Evolutionary conservation across 345 rosid species (phyloP).

Genomic region (Atalantia buxifolia): DNA sequence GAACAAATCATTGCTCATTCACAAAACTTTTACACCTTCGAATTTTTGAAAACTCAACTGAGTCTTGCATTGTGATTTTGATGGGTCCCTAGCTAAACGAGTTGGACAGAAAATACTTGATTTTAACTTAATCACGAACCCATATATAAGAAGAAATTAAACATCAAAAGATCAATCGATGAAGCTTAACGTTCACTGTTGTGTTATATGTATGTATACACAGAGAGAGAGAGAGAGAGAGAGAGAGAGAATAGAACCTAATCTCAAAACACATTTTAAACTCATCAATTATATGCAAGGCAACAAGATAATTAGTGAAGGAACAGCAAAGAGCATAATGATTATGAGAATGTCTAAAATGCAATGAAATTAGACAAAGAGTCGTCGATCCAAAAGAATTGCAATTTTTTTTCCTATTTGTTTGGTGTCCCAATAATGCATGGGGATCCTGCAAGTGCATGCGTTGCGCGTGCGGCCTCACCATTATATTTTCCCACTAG

Average conservation of each 20-base stretch:
- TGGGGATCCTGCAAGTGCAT: constrained; percentile 32
- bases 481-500: constrained; percentile 35
- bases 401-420: constrained; percentile 18
- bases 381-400: constrained; percentile 6
- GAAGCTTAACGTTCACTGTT: background rate
- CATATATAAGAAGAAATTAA: background rate
- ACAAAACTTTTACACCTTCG: background rate
- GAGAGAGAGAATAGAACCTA: background rate
- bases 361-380: constrained; percentile 20
- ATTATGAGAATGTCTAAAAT: constrained; percentile 5
- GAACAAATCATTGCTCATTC: background rate
- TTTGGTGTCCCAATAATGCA: constrained; percentile 39
- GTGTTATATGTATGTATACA: background rate
- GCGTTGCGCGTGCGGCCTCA: constrained; percentile 56
- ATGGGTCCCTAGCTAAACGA: constrained; percentile 9
- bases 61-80: background rate
- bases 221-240: too few relatives aligned
- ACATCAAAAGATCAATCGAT: background rate
- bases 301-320: constrained; percentile 28
- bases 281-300: constrained; percentile 18
- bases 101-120: constrained; percentile 1
- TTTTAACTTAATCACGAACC: background rate
- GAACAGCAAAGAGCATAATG: constrained; percentile 26
- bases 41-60: background rate
- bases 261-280: background rate